Conservation (phyloP, 768 basidiomycete species). For the Bullera alba region DNA sequence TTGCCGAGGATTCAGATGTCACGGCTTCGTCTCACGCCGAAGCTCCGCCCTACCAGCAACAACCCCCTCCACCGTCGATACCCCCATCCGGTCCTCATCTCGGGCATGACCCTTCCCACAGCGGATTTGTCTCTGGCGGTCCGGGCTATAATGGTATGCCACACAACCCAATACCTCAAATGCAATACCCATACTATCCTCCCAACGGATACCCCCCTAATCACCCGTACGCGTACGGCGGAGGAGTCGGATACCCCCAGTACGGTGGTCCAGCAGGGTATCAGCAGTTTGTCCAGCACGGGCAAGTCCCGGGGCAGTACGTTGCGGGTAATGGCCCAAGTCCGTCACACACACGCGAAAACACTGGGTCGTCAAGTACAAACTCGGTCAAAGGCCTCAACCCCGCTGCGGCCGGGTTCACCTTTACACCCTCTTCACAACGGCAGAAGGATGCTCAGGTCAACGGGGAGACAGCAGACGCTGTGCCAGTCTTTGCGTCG, state of each 20-base stretch:
- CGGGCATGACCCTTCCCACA: too few relatives aligned
- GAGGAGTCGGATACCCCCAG: constrained; percentile 23
- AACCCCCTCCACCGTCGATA: background rate
- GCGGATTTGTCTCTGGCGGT: too few relatives aligned
- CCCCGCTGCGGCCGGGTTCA: constrained; percentile 35
- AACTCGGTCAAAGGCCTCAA: constrained; percentile 17
- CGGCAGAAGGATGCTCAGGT: background rate
- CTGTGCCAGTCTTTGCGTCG: constrained; percentile 8
- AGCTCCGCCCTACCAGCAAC: constrained; percentile 1
- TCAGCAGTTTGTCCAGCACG: background rate
- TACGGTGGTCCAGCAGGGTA: background rate
- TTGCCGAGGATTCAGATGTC: background rate
- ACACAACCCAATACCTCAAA: background rate
- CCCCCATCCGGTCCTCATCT: constrained; percentile 1
- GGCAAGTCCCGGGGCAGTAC: background rate
- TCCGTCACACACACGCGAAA: background rate
- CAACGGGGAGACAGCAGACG: background rate
- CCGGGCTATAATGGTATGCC: background rate
- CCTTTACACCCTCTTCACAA: constrained; percentile 8
- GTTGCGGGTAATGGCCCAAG: background rate
- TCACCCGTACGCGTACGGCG: constrained; percentile 34
- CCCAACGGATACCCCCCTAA: constrained; percentile 23
- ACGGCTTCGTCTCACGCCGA: background rate
- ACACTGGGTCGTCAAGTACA: background rate
- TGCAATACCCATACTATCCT: constrained; percentile 7